Percentiles rank a stretch among this genome's conserved stretches.
Conservation (phyloP, 2,329 filamentous ascomycete species). For the Sarocladium strictum region DNA sequence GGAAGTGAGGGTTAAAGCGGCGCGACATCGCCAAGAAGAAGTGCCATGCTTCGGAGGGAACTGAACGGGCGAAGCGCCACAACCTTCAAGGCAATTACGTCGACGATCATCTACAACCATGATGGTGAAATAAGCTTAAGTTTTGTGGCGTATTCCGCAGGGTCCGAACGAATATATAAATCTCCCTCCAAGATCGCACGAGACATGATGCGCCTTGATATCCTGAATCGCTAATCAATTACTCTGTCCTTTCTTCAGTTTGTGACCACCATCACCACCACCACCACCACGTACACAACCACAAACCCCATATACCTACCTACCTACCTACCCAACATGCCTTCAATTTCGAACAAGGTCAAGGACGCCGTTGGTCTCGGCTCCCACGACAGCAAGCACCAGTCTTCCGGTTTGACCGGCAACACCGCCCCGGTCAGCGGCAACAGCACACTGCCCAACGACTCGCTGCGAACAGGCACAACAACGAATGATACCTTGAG, state of each 20-base stretch:
- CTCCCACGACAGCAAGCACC: neutral
- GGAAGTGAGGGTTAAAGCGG: slow-evolving; percentile 9
- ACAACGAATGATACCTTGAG: neutral
- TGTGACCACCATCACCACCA: too few species aligned
- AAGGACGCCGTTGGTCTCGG: slow-evolving; percentile 35
- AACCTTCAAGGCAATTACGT: slow-evolving; percentile 6
- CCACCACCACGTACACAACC: neutral
- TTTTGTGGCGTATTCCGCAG: neutral
- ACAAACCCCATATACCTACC: neutral
- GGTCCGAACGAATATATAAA: neutral
- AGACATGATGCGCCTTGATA: too few species aligned
- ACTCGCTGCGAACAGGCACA: neutral
- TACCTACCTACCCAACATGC: slow-evolving; percentile 30
- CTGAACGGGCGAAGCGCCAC: neutral
- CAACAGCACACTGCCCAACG: neutral
- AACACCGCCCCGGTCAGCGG: neutral
- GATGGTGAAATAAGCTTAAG: slow-evolving; percentile 3
- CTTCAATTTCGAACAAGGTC: slow-evolving; percentile 43
- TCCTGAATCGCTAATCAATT: too few species aligned
- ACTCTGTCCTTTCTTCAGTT: too few species aligned
- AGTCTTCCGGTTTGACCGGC: neutral
- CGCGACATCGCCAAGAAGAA: slow-evolving; percentile 2
- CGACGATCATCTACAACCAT: neutral
- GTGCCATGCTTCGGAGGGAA: neutral
- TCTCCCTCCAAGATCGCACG: too few species aligned